Percentiles rank a stretch among this genome's conserved stretches.
Conservation (phyloP, 2,329 filamentous ascomycete species). For the Cladophialophora bantiana region DNA sequence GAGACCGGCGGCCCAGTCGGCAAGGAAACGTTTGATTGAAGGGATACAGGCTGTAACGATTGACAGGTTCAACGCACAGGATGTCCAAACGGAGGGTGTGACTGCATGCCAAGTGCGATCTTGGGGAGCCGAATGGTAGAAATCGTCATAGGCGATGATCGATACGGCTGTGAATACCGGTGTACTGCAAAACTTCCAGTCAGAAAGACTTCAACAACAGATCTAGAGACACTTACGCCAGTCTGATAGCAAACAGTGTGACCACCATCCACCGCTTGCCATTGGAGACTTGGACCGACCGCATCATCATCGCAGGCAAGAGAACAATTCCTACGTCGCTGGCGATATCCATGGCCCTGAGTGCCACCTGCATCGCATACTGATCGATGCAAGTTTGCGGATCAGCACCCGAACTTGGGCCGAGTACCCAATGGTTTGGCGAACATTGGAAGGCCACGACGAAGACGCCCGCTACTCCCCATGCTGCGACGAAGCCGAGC, state of each 20-base stretch:
- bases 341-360: constrained; percentile 37
- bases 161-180: constrained; percentile 35
- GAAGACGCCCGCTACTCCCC: constrained; percentile 37
- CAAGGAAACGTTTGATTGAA: constrained; percentile 39
- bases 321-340: constrained; percentile 39
- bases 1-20: constrained; percentile 40
- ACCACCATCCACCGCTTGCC: constrained; percentile 38
- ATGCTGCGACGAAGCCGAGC: constrained; percentile 33
- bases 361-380: constrained; percentile 37
- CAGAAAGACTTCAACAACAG: neutral
- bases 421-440: constrained; percentile 35
- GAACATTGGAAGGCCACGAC: constrained; percentile 40
- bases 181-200: constrained; percentile 8
- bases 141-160: constrained; percentile 27
- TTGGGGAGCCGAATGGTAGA: constrained; percentile 32
- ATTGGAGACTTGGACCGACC: constrained; percentile 34
- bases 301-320: constrained; percentile 40
- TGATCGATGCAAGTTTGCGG: constrained; percentile 39
- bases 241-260: constrained; percentile 38
- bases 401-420: constrained; percentile 15
- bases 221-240: constrained; percentile 34
- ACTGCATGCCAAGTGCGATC: constrained; percentile 40
- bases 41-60: constrained; percentile 43
- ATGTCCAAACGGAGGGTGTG: constrained; percentile 39
- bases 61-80: constrained; percentile 37